Base-by-base conservation (phyloP, 306 rosid genomes). In the Quercus suber region DNA sequence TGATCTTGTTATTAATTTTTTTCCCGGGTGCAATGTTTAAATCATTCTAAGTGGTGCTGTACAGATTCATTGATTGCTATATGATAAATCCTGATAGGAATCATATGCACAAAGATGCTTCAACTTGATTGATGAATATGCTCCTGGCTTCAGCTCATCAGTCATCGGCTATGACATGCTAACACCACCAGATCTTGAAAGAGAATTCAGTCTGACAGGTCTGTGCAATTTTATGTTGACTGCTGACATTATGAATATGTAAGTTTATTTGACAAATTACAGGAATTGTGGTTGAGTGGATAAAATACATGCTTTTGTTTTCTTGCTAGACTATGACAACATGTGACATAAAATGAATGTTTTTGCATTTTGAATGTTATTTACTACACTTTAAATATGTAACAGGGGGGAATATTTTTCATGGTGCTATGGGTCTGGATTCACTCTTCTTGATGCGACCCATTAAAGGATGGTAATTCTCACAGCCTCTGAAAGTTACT, bases 121-220 rank as follows among this genome's bases (percentile, higher is more conserved):
- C 79, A 73, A 33, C 64, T 77, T 90, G 82, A 89, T 94, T 81
- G 98, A 94, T 73, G 97, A 94, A 85, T 92, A 94, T 81, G 97
- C 94, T 57, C 97, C 98, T 41, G 94, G 97, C 68, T 94, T 94
- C 88, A 86, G 94, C 84, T 55, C 93, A 82, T 90, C 98, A 75
- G 28, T 94, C 27, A 76, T 92, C 68, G 97, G 89, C 49, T 89
- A 92, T 58, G 97, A 94, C 83, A 92, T 92, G 98, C 84, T 94
- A 81, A 92, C 98, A n/a, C 98, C 98, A 19, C 98, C 96, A 70
- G 98, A 94, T 76, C 98, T 94, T 77, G 98, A 94, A 82, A 88
- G 92, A 87, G 94, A 92, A 89, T 81, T 94, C 17, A 93, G 97
- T 80, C 82, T 94, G 83, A 94, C 97, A 75, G 98, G 98, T 25